Evolutionary conservation across 176 grass and related monocot genomes (phyloP).

Genomic region (Oryza coarctata): DNA sequence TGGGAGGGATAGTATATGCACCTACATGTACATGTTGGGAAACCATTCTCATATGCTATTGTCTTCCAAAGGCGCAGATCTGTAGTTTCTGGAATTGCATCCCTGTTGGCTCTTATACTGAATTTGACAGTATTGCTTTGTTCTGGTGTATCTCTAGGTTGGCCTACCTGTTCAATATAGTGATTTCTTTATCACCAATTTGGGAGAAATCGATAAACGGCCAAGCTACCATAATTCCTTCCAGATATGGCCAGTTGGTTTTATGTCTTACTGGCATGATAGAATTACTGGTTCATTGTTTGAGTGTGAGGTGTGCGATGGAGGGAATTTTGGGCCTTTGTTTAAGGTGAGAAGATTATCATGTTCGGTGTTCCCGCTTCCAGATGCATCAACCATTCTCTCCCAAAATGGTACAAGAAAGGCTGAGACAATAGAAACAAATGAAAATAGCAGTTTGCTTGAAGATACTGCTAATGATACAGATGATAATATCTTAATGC

Average conservation of each 20-base stretch:
- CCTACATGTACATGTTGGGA: not conserved
- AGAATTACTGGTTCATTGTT: conserved; percentile 92
- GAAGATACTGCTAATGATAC: conserved; percentile 55
- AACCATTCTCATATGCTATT: conserved; percentile 1
- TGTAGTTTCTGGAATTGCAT: conserved; percentile 20
- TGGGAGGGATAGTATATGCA: not conserved
- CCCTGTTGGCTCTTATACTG: conserved; percentile 33
- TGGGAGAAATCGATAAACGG: conserved; percentile 81
- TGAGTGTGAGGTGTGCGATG: conserved; percentile 87
- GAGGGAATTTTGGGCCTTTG: conserved; percentile 69
- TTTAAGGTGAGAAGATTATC: conserved; percentile 86
- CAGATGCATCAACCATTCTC: conserved; percentile 70
- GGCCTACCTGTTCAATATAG: conserved; percentile 80
- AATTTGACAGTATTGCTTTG: conserved; percentile 35
- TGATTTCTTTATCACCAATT: conserved; percentile 79
- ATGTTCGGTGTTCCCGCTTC: conserved; percentile 72
- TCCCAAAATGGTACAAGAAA: conserved; percentile 54
- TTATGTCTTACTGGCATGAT: conserved; percentile 92
- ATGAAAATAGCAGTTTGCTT: conserved; percentile 53
- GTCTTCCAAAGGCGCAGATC: conserved; percentile 17
- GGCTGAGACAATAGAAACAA: conserved; percentile 58
- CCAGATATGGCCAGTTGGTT: conserved; percentile 92
- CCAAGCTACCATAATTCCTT: conserved; percentile 65
- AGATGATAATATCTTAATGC: conserved; percentile 67
- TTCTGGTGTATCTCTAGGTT: conserved; percentile 56